A percentile compares a stretch with the other conserved stretches of the same genome.
Conservation (phyloP, 257 asterid species). For the Cynanchum wilfordii region DNA sequence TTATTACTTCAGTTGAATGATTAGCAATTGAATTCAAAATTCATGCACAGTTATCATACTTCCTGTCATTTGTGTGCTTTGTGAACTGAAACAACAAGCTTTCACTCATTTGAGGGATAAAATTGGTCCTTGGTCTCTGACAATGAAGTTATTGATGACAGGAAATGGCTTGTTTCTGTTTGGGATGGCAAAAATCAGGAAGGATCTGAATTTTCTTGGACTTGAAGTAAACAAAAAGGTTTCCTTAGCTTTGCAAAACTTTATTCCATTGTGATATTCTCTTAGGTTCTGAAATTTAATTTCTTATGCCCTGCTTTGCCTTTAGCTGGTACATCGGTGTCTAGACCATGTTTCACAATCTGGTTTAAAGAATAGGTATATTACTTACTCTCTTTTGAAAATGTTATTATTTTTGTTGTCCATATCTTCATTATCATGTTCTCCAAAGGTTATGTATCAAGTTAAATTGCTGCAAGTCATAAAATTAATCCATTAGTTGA, state of each 20-base stretch:
- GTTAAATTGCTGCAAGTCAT: neutral
- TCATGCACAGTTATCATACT: neutral
- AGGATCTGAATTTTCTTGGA: conserved; percentile 83
- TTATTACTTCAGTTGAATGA: neutral
- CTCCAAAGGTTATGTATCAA: neutral
- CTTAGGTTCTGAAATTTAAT: conserved; percentile 19
- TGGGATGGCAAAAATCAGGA: conserved; percentile 64
- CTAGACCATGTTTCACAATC: conserved; percentile 39
- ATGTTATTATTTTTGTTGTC: conserved; percentile 1
- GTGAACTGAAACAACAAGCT: neutral
- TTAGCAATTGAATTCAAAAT: neutral
- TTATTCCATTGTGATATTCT: conserved; percentile 13
- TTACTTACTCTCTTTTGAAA: conserved; percentile 12
- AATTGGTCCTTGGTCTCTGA: conserved; percentile 6
- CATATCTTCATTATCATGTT: neutral
- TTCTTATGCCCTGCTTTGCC: conserved; percentile 20
- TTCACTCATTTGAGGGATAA: neutral
- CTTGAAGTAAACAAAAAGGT: conserved; percentile 84
- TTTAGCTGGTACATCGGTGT: conserved; percentile 78
- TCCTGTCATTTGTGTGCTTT: neutral
- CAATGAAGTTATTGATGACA: conserved; percentile 29
- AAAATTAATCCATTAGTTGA: neutral
- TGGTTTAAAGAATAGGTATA: conserved; percentile 58
- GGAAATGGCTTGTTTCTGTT: conserved; percentile 86
- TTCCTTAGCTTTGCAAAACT: conserved; percentile 12